Evolutionary conservation across 176 grass and related monocot genomes (phyloP).

Genomic region (Aechmea fasciata): DNA sequence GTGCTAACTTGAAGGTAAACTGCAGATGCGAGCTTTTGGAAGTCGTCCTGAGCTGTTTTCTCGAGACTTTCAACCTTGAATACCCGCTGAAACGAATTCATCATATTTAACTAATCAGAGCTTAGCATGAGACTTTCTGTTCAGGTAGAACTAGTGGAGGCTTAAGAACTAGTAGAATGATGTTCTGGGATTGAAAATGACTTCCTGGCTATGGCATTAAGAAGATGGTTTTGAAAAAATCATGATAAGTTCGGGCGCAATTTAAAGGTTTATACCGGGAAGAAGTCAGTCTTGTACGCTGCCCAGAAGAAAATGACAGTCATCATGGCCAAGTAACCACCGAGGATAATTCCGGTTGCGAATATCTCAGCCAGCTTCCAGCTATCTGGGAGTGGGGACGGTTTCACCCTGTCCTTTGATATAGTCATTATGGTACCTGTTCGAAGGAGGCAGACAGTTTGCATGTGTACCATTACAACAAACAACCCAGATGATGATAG

Average conservation of each 20-base stretch:
- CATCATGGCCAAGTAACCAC: slow-evolving; percentile 79
- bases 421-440: slow-evolving; percentile 95
- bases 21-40: slow-evolving; percentile 78
- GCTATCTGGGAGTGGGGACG: slow-evolving; percentile 73
- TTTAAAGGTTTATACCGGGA: slow-evolving; percentile 37
- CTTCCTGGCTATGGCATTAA: background rate
- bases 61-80: slow-evolving; percentile 79
- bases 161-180: background rate
- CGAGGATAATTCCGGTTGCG: slow-evolving; percentile 71
- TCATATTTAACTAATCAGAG: background rate
- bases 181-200: background rate
- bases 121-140: background rate
- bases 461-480: background rate
- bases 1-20: slow-evolving; percentile 94
- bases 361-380: slow-evolving; percentile 95
- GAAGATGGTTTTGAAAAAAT: background rate
- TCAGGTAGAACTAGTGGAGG: background rate
- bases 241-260: background rate
- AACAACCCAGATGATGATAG: background rate
- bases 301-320: slow-evolving; percentile 97
- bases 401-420: slow-evolving; percentile 89
- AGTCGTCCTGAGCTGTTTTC: slow-evolving; percentile 72
- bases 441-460: background rate
- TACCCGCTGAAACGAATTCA: slow-evolving; percentile 37
- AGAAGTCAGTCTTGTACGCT: slow-evolving; percentile 80